phyloP scores from a whole-genome alignment of 169 alveolate species.

The Cryptosporidium sp. region DNA sequence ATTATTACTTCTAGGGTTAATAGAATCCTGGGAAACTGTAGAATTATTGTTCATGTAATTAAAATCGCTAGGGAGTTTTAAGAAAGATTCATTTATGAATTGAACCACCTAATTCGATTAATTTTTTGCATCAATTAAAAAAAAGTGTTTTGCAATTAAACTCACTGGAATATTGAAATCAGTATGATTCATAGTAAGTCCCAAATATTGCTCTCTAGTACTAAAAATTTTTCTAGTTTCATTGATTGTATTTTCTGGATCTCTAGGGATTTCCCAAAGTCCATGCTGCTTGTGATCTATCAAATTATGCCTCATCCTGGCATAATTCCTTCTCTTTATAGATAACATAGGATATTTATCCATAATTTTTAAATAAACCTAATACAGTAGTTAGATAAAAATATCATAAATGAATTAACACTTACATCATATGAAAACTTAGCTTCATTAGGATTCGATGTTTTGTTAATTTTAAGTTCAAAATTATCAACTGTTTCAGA shows the following conservation, averaged over 20 bases:
- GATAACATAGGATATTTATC: slow-evolving; percentile 8
- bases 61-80: not conserved
- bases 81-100: not conserved
- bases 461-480: not conserved
- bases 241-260: not conserved
- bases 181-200: slow-evolving; percentile 14
- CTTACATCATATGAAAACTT: slow-evolving; percentile 19
- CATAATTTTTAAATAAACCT: slow-evolving; percentile 1
- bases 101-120: not conserved
- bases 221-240: slow-evolving; percentile 9
- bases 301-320: not conserved
- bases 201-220: slow-evolving; percentile 38
- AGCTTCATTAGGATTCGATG: not conserved
- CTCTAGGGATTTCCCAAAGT: slow-evolving; percentile 17
- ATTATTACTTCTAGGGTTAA: not conserved
- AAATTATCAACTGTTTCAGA: not conserved
- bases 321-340: not conserved
- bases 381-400: not conserved
- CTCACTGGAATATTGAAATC: slow-evolving; percentile 3
- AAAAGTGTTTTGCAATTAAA: not conserved
- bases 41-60: not conserved
- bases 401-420: not conserved
- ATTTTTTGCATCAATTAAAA: not conserved
- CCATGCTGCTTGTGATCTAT: not conserved
- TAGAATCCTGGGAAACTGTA: not conserved